Conservation (phyloP, 2,329 filamentous ascomycete genomes). For the Simplicillium aogashimaense region DNA sequence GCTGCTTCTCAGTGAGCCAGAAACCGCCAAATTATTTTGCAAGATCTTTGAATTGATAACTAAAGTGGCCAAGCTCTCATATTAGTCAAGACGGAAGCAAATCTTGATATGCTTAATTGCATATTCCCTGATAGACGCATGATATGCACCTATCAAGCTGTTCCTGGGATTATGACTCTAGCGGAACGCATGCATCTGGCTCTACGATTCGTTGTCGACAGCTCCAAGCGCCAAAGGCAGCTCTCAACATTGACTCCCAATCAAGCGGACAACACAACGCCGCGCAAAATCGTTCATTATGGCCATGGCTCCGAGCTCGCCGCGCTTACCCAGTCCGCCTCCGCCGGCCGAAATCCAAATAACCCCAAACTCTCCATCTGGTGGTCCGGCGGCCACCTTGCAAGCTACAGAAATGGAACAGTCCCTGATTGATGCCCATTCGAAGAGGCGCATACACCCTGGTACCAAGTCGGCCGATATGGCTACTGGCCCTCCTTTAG, state of each 20-base stretch:
- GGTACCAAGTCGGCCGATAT: conserved; percentile 90
- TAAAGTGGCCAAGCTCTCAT: no score
- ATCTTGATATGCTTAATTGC: no score
- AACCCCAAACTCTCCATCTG: conserved; percentile 63
- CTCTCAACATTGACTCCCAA: conserved; percentile 8
- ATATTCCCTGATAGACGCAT: conserved; percentile 6
- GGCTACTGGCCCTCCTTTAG: conserved; percentile 79
- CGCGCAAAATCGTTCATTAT: conserved; percentile 22
- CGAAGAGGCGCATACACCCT: conserved; percentile 77
- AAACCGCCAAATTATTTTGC: no score
- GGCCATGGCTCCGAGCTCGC: conserved; percentile 64
- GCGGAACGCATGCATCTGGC: conserved; percentile 11
- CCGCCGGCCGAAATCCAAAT: conserved; percentile 93
- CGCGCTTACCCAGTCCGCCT: conserved; percentile 87
- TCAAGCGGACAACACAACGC: not conserved
- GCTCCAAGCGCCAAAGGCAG: conserved; percentile 7
- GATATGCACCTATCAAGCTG: conserved; percentile 13
- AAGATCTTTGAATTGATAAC: no score
- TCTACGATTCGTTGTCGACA: conserved; percentile 15
- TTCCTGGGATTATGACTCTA: no score
- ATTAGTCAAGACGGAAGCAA: no score
- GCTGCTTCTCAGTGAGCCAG: no score
- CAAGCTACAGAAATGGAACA: conserved; percentile 54
- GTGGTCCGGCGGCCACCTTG: conserved; percentile 42
- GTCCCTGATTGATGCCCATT: conserved; percentile 58